Evolutionary conservation across 495 filamentous ascomycete genomes (phyloP).

Genomic region (Penicillium egyptiacum): DNA sequence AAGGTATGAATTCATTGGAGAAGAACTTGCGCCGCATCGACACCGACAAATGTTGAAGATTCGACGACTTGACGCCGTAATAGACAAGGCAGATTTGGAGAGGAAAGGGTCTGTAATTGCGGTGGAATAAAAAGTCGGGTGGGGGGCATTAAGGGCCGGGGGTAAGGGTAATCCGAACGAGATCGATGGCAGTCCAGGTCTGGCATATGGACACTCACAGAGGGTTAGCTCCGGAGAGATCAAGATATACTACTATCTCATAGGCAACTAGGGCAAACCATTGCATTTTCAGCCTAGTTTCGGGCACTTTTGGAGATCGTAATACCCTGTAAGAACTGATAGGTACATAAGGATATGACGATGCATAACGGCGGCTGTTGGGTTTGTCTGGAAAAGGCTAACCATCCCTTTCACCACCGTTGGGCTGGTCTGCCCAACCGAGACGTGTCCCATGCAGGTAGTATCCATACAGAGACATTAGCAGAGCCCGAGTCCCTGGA

Average conservation of each 20-base stretch:
- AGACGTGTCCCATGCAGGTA: slow-evolving; percentile 24
- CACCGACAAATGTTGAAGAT: slow-evolving; percentile 26
- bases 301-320: not conserved
- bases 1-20: slow-evolving; percentile 34
- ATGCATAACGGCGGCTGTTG: slow-evolving; percentile 24
- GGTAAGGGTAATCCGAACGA: slow-evolving; percentile 25
- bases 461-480: slow-evolving; percentile 19
- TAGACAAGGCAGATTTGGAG: slow-evolving; percentile 42
- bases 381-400: slow-evolving; percentile 24
- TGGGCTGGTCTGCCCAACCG: slow-evolving; percentile 26
- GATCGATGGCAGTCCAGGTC: slow-evolving; percentile 36
- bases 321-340: not conserved
- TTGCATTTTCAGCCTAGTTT: slow-evolving; percentile 4
- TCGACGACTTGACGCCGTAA: slow-evolving; percentile 31
- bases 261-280: slow-evolving; percentile 1
- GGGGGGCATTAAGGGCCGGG: slow-evolving; percentile 27
- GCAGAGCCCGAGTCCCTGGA: slow-evolving; percentile 17
- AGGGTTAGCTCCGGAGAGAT: slow-evolving; percentile 40
- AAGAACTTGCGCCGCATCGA: slow-evolving; percentile 27
- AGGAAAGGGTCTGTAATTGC: slow-evolving; percentile 28
- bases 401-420: slow-evolving; percentile 25
- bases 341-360: not conserved
- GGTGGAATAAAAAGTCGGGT: slow-evolving; percentile 26
- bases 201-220: slow-evolving; percentile 26
- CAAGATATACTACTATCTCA: slow-evolving; percentile 18